Percentiles rank a stretch among this genome's conserved stretches.
These are phyloP conservation scores for Ichthyophthirius multifiliis DNA, from an alignment of 169 alveolate species.

Conservation along the genomic window DNA sequence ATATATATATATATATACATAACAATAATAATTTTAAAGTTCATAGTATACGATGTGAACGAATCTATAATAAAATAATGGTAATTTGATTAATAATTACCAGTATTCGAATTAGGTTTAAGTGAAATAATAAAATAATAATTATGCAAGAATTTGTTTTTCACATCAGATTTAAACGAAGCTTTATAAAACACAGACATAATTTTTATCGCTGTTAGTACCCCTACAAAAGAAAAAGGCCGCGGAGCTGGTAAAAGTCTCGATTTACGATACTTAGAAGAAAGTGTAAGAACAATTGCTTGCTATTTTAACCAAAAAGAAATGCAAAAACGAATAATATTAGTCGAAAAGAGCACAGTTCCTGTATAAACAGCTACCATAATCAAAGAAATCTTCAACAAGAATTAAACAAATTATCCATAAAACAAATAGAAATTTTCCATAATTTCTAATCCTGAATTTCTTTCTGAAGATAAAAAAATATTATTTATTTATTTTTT, in stretches of 20 bases:
- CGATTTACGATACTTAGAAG: slow-evolving; percentile 66
- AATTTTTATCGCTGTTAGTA: slow-evolving; percentile 88
- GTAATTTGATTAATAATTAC: slow-evolving; percentile 79
- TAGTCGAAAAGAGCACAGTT: slow-evolving; percentile 84
- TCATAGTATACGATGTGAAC: not conserved
- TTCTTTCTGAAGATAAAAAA: slow-evolving; percentile 29
- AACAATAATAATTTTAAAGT: not conserved
- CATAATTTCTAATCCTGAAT: slow-evolving; percentile 11
- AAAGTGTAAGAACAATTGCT: slow-evolving; percentile 66
- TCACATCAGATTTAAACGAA: slow-evolving; percentile 77
- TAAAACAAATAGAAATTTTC: slow-evolving; percentile 16
- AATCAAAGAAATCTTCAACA: slow-evolving; percentile 56
- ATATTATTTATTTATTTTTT: slow-evolving; percentile 44
- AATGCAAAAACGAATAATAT: slow-evolving; percentile 55
- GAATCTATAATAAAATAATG: slow-evolving; percentile 9
- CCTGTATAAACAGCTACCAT: slow-evolving; percentile 81
- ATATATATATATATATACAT: not conserved
- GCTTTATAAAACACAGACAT: slow-evolving; percentile 79
- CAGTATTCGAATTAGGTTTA: slow-evolving; percentile 87
- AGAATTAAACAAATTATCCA: slow-evolving; percentile 28
- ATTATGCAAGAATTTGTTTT: slow-evolving; percentile 70
- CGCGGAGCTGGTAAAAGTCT: slow-evolving; percentile 67
- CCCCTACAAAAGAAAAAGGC: slow-evolving; percentile 84
- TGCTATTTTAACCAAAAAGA: slow-evolving; percentile 43
- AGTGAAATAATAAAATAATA: slow-evolving; percentile 48